Evolutionary conservation across 2,329 filamentous ascomycete genomes (phyloP), one percentile per base, ranked within the genome.

Genomic region (Talaromyces funiculosus): DNA sequence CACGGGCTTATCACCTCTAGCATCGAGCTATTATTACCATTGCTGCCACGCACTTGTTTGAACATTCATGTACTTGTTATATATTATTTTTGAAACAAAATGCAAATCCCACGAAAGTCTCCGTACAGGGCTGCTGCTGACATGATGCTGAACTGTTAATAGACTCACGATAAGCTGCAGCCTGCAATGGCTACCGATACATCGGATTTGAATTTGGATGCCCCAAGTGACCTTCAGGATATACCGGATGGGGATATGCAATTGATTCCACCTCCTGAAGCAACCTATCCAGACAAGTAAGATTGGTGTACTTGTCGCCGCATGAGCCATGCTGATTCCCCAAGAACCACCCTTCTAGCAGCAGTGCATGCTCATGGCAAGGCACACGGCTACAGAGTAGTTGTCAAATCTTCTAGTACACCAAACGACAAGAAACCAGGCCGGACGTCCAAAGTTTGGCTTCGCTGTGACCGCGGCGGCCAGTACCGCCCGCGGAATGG

Each of bases 381-480:
- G 65, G 66, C 71, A 3, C 74, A 78, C 65, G 75, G 75, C 20
- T 78, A 78, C 62, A 77, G 77, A 64, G 71, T 78, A 24, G 76
- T 78, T 8, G 74, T 78, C 54, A 78, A 78, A 56, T 77, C 76
- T n/a, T 78, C 76, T 18, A 77, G 75, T 62, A 77, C 73, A 1
- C 75, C 76, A 6, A 78, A 75, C 5, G 75, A 77, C 59, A 77
- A 77, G 65, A 78, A 78, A 55, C 75, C 76, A 6, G 75, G 75
- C 31, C 73, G 76, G 10, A 76, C 74, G 1, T 75, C 75, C 37
- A 78, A 78, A 53, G 71, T 78, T 8, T 78, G 76, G 76, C 65
- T 78, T 61, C 73, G 76, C 53, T 78, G 76, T 67, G 76, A 78
- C 65, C 74, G 75, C 24, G 76, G 76, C 42, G 76, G 76, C 16